These are phyloP conservation scores for Coemansia sp. DNA, from an alignment of 192 early-diverging fungal species.

Conservation along the genomic window DNA sequence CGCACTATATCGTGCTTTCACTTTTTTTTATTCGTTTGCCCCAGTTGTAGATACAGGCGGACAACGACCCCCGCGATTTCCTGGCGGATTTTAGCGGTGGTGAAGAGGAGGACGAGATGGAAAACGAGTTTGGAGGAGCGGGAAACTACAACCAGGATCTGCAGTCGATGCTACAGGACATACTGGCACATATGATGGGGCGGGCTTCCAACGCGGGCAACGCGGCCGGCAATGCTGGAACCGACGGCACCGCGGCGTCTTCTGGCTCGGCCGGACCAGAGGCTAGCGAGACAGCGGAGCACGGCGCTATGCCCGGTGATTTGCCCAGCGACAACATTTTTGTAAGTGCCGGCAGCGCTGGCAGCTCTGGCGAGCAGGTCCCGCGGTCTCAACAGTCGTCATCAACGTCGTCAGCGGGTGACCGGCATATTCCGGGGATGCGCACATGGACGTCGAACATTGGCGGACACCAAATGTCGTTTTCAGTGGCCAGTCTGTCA, in stretches of 20 bases:
- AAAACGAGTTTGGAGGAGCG: conserved; percentile 57
- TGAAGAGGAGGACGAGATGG: conserved; percentile 53
- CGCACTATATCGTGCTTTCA: not conserved
- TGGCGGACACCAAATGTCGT: conserved; percentile 32
- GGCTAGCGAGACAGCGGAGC: not conserved
- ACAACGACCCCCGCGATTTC: conserved; percentile 53
- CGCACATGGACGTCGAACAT: conserved; percentile 50
- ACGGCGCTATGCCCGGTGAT: conserved; percentile 10
- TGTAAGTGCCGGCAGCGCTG: not conserved
- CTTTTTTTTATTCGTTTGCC: not conserved
- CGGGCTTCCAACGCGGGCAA: conserved; percentile 8
- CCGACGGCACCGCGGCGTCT: not conserved
- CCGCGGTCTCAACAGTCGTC: not conserved
- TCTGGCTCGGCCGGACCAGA: not conserved
- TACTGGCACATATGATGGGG: conserved; percentile 40
- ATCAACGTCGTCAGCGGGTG: conserved; percentile 4
- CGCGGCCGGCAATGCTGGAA: not conserved
- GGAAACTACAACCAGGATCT: conserved; percentile 56
- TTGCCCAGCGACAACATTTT: conserved; percentile 17
- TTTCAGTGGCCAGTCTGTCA: conserved; percentile 38
- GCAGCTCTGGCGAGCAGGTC: not conserved
- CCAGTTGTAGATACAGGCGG: conserved; percentile 29
- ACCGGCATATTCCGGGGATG: conserved; percentile 23
- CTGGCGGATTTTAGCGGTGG: conserved; percentile 16
- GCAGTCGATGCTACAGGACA: conserved; percentile 44